A percentile compares a stretch with the other conserved stretches of the same genome.
Conservation (phyloP, 1,284 basidiomycete genomes). For the Meripilus lineatus region DNA sequence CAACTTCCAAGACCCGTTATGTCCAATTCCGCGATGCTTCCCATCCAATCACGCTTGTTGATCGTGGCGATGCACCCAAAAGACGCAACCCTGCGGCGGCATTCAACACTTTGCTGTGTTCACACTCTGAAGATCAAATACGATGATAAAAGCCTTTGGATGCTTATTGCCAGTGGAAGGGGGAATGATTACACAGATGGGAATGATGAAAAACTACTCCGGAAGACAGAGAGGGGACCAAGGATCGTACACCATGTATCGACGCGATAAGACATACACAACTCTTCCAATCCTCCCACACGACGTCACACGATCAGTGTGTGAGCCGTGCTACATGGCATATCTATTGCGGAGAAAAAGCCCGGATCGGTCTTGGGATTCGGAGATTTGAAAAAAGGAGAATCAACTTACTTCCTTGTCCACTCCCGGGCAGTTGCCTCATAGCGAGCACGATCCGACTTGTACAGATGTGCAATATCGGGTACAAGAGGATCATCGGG, state of each 20-base stretch:
- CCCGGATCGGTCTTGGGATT: neutral
- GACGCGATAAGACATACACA: no score
- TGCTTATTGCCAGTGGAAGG: no score
- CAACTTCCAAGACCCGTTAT: no score
- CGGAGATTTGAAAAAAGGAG: neutral
- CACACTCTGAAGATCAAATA: no score
- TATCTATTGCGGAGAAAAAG: constrained; percentile 35
- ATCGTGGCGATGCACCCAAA: no score
- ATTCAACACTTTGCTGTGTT: no score
- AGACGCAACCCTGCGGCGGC: no score
- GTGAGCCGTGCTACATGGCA: constrained; percentile 43
- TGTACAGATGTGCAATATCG: constrained; percentile 87
- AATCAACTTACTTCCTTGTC: constrained; percentile 87
- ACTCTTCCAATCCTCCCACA: no score
- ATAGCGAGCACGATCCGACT: constrained; percentile 91
- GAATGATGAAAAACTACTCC: neutral
- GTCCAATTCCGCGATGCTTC: no score
- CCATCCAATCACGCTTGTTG: no score
- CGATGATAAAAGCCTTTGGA: no score
- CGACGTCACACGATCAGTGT: neutral
- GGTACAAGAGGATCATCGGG: constrained; percentile 90
- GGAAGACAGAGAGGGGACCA: constrained; percentile 2
- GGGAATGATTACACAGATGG: neutral
- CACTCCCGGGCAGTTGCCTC: constrained; percentile 95
- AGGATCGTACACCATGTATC: constrained; percentile 9